These are phyloP conservation scores for Brassica nigra DNA, from an alignment of 345 rosid genomes.

Conservation along the genomic window DNA sequence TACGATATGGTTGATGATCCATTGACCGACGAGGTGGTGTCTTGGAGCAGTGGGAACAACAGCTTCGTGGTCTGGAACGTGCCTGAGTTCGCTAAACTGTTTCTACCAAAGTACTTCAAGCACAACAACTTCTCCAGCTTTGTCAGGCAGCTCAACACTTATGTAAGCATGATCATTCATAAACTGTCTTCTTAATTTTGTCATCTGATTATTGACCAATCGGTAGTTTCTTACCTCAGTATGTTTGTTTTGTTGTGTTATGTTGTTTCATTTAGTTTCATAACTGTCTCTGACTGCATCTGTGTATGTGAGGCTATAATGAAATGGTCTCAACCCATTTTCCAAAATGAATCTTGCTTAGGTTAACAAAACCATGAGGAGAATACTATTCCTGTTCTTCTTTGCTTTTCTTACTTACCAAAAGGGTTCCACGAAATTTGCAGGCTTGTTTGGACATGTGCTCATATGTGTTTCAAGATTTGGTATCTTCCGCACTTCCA, in stretches of 20 bases:
- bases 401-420: conserved; percentile 35
- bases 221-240: neutral
- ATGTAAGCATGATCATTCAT: neutral
- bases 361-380: neutral
- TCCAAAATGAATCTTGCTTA: neutral
- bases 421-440: conserved; percentile 41
- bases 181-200: too few species aligned
- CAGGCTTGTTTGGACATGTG: conserved; percentile 42
- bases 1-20: conserved; percentile 94
- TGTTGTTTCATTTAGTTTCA: neutral
- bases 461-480: conserved; percentile 39
- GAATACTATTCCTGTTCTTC: neutral
- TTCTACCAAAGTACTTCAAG: conserved; percentile 27
- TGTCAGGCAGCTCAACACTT: neutral
- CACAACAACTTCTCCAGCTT: neutral
- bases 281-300: conserved; percentile 2
- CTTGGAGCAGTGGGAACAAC: conserved; percentile 76
- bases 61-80: conserved; percentile 53
- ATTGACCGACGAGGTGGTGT: conserved; percentile 62
- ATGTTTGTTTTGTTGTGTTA: neutral
- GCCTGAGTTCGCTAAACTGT: conserved; percentile 64
- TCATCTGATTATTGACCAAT: neutral
- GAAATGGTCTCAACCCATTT: neutral
- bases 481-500: conserved; percentile 22
- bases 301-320: neutral